These are phyloP conservation scores for Hemisphaericaspora nanyangensis DNA, from an alignment of 805 yeast species.

Conservation along the genomic window DNA sequence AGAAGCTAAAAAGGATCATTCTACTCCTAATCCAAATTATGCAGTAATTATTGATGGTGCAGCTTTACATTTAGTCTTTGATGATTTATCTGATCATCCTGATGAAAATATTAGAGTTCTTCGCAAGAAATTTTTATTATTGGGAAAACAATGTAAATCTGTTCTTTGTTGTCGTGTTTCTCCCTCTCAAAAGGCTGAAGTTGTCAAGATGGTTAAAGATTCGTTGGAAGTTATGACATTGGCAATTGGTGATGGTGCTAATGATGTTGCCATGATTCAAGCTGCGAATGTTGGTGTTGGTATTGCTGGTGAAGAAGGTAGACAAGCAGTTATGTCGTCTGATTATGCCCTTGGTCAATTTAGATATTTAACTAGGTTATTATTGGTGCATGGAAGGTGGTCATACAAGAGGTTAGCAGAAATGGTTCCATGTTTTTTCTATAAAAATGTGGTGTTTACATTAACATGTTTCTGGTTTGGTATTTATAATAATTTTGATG, in stretches of 20 bases:
- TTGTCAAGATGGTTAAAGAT: slow-evolving; percentile 62
- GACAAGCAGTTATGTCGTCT: slow-evolving; percentile 84
- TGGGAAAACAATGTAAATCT: slow-evolving; percentile 72
- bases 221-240: slow-evolving; percentile 69
- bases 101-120: slow-evolving; percentile 7
- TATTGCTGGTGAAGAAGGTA: slow-evolving; percentile 83
- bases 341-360: slow-evolving; percentile 84
- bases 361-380: slow-evolving; percentile 57
- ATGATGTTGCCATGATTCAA: slow-evolving; percentile 85
- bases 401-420: slow-evolving; percentile 70
- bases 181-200: slow-evolving; percentile 78
- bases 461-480: slow-evolving; percentile 77
- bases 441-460: slow-evolving; percentile 72
- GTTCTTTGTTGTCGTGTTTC: slow-evolving; percentile 85
- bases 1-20: slow-evolving; percentile 56
- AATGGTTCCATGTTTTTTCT: slow-evolving; percentile 76
- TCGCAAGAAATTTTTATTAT: slow-evolving; percentile 54
- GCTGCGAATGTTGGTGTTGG: slow-evolving; percentile 85
- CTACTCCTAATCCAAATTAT: slow-evolving; percentile 53
- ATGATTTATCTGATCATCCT: slow-evolving; percentile 13
- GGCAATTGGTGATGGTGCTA: slow-evolving; percentile 84
- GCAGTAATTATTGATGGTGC: slow-evolving; percentile 73
- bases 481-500: slow-evolving; percentile 64
- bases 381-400: slow-evolving; percentile 83
- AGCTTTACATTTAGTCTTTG: slow-evolving; percentile 47